Evolutionary conservation across 441 rosid species (phyloP).

Genomic region (Macaranga tanarius): DNA sequence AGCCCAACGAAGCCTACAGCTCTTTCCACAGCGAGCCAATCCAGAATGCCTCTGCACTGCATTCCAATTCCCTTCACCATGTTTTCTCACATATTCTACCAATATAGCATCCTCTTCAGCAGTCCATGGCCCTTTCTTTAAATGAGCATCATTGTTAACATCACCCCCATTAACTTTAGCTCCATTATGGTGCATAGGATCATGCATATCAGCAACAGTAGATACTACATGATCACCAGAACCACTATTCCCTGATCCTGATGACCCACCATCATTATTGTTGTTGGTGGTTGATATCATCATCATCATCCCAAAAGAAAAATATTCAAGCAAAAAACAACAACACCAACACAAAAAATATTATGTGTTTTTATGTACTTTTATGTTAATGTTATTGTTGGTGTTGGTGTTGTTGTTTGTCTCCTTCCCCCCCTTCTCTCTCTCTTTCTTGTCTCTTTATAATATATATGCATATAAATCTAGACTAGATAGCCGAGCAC

Average conservation of each 20-base stretch:
- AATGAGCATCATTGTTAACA: constrained; percentile 30
- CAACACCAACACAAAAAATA: neutral
- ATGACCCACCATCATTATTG: constrained; percentile 30
- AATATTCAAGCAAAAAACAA: neutral
- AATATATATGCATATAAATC: neutral
- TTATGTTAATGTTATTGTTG: neutral
- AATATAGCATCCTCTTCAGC: constrained; percentile 69
- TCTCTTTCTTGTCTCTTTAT: neutral
- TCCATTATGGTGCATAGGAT: neutral
- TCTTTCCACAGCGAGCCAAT: constrained; percentile 85
- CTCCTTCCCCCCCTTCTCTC: neutral
- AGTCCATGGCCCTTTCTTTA: constrained; percentile 96
- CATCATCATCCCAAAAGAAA: constrained; percentile 22
- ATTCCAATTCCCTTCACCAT: constrained; percentile 97
- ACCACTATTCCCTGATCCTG: constrained; percentile 8
- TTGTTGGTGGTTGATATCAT: constrained; percentile 34
- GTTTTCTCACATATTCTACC: constrained; percentile 62
- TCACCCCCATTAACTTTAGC: constrained; percentile 30
- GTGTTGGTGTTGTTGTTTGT: neutral
- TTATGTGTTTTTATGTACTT: neutral
- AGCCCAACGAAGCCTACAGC: constrained; percentile 91
- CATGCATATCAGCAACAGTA: constrained; percentile 12
- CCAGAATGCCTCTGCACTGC: constrained; percentile 78
- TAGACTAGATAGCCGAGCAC: too few species aligned
- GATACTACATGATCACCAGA: neutral